phyloP scores from a whole-genome alignment of 1,284 basidiomycete genomes.

The Ustilago esculenta region DNA sequence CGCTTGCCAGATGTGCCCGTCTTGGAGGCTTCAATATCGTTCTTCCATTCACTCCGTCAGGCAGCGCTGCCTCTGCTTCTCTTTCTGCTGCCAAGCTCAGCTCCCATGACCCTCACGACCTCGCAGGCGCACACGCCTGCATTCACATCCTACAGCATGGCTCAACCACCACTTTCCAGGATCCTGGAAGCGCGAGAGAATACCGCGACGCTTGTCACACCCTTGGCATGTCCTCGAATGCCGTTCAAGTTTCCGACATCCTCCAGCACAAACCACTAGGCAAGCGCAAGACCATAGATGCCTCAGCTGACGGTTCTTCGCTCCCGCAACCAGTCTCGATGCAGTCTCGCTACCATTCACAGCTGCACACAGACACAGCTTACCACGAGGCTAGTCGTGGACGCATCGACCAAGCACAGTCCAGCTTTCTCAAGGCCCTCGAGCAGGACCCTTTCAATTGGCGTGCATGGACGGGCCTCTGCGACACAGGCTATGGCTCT shows the following conservation, averaged over 20 bases:
- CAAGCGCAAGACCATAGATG: constrained; percentile 32
- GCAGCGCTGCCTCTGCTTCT: constrained; percentile 29
- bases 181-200: constrained; percentile 52
- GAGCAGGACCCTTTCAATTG: constrained; percentile 56
- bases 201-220: constrained; percentile 56
- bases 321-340: constrained; percentile 12
- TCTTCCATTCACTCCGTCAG: constrained; percentile 58
- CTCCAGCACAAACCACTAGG: constrained; percentile 29
- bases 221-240: constrained; percentile 52
- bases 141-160: constrained; percentile 60
- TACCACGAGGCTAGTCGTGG: constrained; percentile 46
- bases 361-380: constrained; percentile 49
- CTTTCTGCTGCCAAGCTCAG: constrained; percentile 34
- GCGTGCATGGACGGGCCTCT: constrained; percentile 58
- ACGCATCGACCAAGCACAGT: constrained; percentile 40
- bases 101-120: constrained; percentile 36
- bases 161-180: constrained; percentile 46
- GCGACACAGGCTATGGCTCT: constrained; percentile 49
- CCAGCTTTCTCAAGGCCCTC: constrained; percentile 38
- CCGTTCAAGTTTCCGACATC: constrained; percentile 38
- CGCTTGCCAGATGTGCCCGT: constrained; percentile 52
- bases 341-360: constrained; percentile 31
- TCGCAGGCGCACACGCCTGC: constrained; percentile 54
- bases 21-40: constrained; percentile 54
- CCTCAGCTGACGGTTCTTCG: background rate